These are phyloP conservation scores for Cucurbita pepo DNA, from an alignment of 306 rosid genomes.

Conservation along the genomic window DNA sequence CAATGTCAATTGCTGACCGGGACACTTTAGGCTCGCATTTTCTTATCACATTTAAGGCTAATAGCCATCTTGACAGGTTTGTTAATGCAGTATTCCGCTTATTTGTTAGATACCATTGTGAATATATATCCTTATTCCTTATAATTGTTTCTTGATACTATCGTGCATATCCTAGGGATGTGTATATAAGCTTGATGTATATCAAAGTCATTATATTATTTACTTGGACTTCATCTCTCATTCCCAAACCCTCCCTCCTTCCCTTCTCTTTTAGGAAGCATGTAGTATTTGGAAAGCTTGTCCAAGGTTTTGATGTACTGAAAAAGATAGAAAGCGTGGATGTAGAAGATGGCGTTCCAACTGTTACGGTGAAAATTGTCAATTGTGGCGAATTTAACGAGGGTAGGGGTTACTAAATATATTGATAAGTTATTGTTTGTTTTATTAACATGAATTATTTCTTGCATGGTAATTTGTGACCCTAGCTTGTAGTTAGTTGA, in stretches of 20 bases:
- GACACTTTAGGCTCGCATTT: constrained; percentile 82
- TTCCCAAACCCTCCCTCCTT: neutral
- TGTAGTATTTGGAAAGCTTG: constrained; percentile 83
- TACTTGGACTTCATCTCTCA: neutral
- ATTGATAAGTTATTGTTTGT: neutral
- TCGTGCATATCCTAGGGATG: neutral
- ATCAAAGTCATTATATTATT: neutral
- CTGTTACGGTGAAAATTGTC: constrained; percentile 83
- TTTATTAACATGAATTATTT: neutral
- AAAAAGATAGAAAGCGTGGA: constrained; percentile 69
- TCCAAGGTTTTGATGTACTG: constrained; percentile 50
- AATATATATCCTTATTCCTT: neutral
- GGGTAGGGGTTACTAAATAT: constrained; percentile 26
- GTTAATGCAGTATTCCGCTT: neutral
- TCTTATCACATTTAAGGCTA: constrained; percentile 61
- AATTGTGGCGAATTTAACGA: constrained; percentile 70
- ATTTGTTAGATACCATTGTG: neutral
- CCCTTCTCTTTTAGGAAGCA: constrained; percentile 46
- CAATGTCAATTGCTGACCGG: constrained; percentile 70
- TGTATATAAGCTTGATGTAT: neutral
- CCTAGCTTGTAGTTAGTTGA: neutral
- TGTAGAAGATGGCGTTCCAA: constrained; percentile 62
- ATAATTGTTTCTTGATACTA: neutral
- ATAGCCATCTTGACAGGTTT: constrained; percentile 74
- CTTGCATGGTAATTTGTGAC: neutral